Percentiles rank a stretch among this genome's conserved stretches.
These are phyloP conservation scores for Vigna reflexopilosa DNA, from an alignment of 306 rosid genomes.

Conservation along the genomic window DNA sequence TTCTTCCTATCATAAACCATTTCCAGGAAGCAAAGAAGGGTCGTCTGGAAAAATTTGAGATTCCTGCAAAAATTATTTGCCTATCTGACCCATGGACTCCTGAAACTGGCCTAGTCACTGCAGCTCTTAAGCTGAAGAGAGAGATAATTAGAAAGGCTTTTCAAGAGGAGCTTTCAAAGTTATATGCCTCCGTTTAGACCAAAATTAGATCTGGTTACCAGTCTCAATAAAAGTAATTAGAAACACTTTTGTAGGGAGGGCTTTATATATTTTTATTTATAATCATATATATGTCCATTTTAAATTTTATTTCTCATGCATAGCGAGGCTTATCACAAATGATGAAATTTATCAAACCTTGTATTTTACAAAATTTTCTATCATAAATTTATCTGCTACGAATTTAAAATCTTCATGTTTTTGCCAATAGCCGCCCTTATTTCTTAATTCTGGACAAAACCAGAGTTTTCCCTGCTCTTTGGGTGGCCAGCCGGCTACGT, in stretches of 20 bases:
- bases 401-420: not conserved
- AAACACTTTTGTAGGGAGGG: not conserved
- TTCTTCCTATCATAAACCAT: conserved; percentile 1
- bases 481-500: not conserved
- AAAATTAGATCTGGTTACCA: conserved; percentile 35
- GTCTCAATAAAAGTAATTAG: conserved; percentile 16
- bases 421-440: not conserved
- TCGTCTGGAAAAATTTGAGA: conserved; percentile 83
- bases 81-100: conserved; percentile 86
- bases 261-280: conserved; percentile 29
- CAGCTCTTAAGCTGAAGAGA: conserved; percentile 96
- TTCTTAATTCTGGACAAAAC: not conserved
- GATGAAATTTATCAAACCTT: conserved; percentile 8
- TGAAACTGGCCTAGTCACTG: conserved; percentile 89
- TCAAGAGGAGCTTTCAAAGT: conserved; percentile 65
- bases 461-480: not conserved
- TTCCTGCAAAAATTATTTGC: conserved; percentile 79
- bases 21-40: conserved; percentile 86
- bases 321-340: conserved; percentile 28
- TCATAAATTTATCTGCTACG: not conserved
- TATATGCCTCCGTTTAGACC: conserved; percentile 54
- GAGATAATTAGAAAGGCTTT: conserved; percentile 75
- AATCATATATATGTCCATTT: conserved; percentile 21
- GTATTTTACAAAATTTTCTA: not conserved
- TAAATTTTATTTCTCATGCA: conserved; percentile 7